Evolutionary conservation across 768 basidiomycete genomes (phyloP).

Genomic region (Sutorius australiensis): DNA sequence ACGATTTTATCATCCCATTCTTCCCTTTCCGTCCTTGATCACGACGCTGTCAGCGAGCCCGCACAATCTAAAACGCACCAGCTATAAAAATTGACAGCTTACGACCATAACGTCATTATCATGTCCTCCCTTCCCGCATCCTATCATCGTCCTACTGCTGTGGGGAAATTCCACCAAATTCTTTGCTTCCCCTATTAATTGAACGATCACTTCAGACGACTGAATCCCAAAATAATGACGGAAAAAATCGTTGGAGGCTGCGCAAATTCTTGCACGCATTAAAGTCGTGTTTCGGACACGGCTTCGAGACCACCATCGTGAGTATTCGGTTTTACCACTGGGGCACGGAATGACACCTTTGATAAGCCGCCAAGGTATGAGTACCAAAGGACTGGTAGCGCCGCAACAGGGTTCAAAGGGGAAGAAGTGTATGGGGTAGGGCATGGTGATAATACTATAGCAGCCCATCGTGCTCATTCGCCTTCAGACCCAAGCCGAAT

Average conservation of each 20-base stretch:
- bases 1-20: background rate
- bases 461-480: background rate
- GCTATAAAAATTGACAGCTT: background rate
- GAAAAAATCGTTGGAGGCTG: conserved; percentile 7
- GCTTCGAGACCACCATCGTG: conserved; percentile 13
- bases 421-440: conserved; percentile 20
- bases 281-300: conserved; percentile 22
- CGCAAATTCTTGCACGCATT: conserved; percentile 9
- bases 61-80: background rate
- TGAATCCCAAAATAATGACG: background rate
- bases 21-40: background rate
- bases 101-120: conserved; percentile 5
- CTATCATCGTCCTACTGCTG: background rate
- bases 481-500: conserved; percentile 21
- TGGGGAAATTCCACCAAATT: background rate
- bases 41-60: conserved; percentile 1
- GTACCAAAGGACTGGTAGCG: conserved; percentile 9
- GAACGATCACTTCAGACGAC: conserved; percentile 4
- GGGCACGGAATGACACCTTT: background rate
- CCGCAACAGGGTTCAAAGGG: conserved; percentile 19
- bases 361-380: conserved; percentile 14
- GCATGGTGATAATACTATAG: background rate
- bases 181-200: background rate
- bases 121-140: conserved; percentile 3
- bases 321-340: background rate